Conservation (phyloP, 306 rosid genomes). For the Vicia villosa region DNA sequence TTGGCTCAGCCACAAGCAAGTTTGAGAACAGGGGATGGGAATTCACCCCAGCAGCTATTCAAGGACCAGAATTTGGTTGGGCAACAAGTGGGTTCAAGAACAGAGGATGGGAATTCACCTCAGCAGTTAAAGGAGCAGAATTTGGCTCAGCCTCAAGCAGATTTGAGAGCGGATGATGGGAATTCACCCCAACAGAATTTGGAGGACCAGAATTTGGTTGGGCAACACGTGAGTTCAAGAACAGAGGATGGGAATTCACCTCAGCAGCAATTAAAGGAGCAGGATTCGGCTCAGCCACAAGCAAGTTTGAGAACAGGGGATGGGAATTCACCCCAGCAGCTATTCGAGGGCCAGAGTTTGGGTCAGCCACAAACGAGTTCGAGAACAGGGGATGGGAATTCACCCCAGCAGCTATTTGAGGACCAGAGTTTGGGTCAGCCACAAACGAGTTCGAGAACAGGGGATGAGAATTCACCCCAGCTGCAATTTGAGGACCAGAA, state of each 20-base stretch:
- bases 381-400: neutral
- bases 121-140: neutral
- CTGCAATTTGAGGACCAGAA: neutral
- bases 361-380: neutral
- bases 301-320: neutral
- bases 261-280: neutral
- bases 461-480: neutral
- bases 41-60: neutral
- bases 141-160: neutral
- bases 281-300: neutral
- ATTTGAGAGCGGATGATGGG: neutral
- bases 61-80: neutral
- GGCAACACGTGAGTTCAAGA: neutral
- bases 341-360: neutral
- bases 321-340: neutral
- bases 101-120: neutral
- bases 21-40: neutral
- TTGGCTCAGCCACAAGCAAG: neutral
- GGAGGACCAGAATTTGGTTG: too few species aligned
- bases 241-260: neutral
- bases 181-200: neutral
- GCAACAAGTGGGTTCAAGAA: neutral
- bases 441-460: neutral
- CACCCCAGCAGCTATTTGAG: neutral
- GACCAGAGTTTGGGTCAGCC: slow-evolving; percentile 1